Conservation (phyloP, 2,329 filamentous ascomycete species). For the Aspergillus sp. region DNA sequence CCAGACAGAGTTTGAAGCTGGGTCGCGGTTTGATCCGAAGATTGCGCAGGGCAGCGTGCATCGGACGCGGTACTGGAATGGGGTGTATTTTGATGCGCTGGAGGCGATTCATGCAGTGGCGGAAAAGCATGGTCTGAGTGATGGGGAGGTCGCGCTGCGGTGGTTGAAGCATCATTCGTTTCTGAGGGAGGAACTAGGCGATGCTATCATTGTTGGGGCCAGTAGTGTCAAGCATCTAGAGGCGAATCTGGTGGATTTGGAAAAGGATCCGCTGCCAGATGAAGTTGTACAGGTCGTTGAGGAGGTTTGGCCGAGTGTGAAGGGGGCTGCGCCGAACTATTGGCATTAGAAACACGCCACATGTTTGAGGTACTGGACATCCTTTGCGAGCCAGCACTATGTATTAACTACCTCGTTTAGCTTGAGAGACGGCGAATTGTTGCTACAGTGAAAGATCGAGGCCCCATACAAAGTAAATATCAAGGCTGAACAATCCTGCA, state of each 20-base stretch:
- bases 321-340: constrained; percentile 27
- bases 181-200: constrained; percentile 29
- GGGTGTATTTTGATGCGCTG: constrained; percentile 43
- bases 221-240: constrained; percentile 37
- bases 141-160: constrained; percentile 44
- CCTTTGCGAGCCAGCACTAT: too few relatives aligned
- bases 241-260: constrained; percentile 36
- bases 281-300: constrained; percentile 40
- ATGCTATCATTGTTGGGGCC: constrained; percentile 42
- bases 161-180: constrained; percentile 47
- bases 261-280: constrained; percentile 40
- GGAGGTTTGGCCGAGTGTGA: constrained; percentile 34
- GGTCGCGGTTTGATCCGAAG: constrained; percentile 30
- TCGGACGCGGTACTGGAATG: constrained; percentile 41
- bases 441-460: too few relatives aligned
- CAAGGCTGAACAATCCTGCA: too few relatives aligned
- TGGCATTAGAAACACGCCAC: too few relatives aligned
- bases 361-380: too few relatives aligned
- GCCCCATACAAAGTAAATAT: too few relatives aligned
- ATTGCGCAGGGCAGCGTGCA: constrained; percentile 37
- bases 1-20: constrained; percentile 4
- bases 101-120: constrained; percentile 37
- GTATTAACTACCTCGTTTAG: too few relatives aligned
- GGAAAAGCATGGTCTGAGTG: constrained; percentile 40
- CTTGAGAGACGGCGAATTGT: too few relatives aligned